Base-by-base conservation (phyloP, 441 rosid species). In the Macaranga tanarius region DNA sequence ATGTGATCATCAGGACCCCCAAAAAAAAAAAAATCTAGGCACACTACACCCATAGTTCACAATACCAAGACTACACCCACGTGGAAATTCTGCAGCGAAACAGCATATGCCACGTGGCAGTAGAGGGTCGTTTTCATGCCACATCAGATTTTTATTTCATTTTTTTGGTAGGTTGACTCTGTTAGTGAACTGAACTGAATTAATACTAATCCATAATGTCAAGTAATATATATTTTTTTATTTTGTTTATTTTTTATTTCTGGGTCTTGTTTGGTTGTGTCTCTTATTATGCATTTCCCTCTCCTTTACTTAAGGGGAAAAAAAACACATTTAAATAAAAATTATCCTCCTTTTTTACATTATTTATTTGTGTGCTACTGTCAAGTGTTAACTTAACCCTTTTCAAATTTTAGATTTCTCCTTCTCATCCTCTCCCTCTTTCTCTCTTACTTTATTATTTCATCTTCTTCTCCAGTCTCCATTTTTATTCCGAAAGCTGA, bases 361-460 rank as follows among this genome's bases (percentile, higher is more conserved):
- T 34, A 34, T 34, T 34, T 34, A 34, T 34, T 34, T 34, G 6
- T 34, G 6, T 34, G 38, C 38, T 34, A 34, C 38, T 34, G 6
- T 5, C 38, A 34, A 34, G 38, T 34, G 38, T 34, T 34, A 34
- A 55, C 2, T 15, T 54, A 42, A n/a, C 42, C 42, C 57, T 44
- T 28, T 40, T 64, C 38, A 25, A 75, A 11, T 34, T 22, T 1
- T 42, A 72, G 45, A 45, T 73, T 81, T 72, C 72, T 34, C 76
- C 34, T 47, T 51, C 59, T 28, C 60, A 20, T 17, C 61, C 62
- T 67, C 34, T 63, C 56, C 2, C 28, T 28, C 19, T 17, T 16
- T 48, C n/a, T 22, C 54, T 17, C 26, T 34, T 0, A 12, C 52
- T 54, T 38, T 10, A n/a, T n/a, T 31, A 2, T 12, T 12, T 25